phyloP scores from a whole-genome alignment of 176 grass and related monocot species.

The Eleusine coracana region DNA sequence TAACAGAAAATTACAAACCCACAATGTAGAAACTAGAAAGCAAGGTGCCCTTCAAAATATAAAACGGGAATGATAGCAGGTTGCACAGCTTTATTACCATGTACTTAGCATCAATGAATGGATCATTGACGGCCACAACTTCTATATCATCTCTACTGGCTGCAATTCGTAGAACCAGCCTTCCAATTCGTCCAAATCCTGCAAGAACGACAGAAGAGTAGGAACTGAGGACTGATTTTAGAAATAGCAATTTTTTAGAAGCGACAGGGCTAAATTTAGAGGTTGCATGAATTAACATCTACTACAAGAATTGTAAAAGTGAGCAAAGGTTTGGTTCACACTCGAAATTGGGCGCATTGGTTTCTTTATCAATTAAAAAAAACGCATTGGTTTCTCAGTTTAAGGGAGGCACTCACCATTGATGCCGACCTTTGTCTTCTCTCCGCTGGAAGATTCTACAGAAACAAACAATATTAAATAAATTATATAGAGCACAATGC shows the following conservation, averaged over 20 bases:
- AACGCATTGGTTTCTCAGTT: not conserved
- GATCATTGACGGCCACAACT: conserved; percentile 98
- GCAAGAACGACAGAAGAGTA: conserved; percentile 28
- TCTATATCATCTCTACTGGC: conserved; percentile 90
- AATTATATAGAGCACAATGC: not conserved
- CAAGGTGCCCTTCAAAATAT: conserved; percentile 19
- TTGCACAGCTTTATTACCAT: conserved; percentile 59
- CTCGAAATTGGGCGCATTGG: not conserved
- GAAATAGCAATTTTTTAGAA: not conserved
- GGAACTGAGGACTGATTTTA: not conserved
- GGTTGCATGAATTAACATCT: not conserved
- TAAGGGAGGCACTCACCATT: conserved; percentile 62
- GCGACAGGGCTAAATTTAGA: not conserved
- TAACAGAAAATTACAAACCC: conserved; percentile 4
- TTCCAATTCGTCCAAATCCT: conserved; percentile 96
- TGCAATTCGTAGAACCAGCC: conserved; percentile 88
- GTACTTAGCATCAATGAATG: conserved; percentile 95
- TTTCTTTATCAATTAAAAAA: not conserved
- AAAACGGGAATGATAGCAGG: not conserved
- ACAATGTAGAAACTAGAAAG: conserved; percentile 14
- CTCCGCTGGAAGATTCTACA: conserved; percentile 58
- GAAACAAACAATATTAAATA: conserved; percentile 15
- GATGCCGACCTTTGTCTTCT: conserved; percentile 78
- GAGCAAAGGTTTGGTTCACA: not conserved
- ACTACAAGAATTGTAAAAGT: not conserved